A percentile compares a stretch with the other conserved stretches of the same genome.
Conservation (phyloP, 2,329 filamentous ascomycete species). For the Ophiostoma himal-ulmi region DNA sequence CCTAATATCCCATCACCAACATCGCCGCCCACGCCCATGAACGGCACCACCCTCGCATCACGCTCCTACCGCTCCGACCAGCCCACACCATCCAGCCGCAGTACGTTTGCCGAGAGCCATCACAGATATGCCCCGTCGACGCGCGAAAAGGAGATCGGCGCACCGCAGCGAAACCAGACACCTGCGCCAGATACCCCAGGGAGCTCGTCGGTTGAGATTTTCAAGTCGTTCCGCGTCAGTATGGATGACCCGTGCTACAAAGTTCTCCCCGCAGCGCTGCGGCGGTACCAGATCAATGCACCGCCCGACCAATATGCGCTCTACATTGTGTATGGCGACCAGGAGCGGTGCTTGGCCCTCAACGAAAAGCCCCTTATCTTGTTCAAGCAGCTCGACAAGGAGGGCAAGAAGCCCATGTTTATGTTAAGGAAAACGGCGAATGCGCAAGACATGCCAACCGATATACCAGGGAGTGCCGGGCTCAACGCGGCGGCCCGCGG, state of each 20-base stretch:
- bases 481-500: constrained; percentile 43
- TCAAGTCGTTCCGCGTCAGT: constrained; percentile 96
- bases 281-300: constrained; percentile 97
- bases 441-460: constrained; percentile 41
- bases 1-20: constrained; percentile 66
- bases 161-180: constrained; percentile 55
- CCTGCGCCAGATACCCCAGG: constrained; percentile 57
- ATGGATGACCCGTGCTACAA: constrained; percentile 98
- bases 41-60: constrained; percentile 50
- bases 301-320: constrained; percentile 96
- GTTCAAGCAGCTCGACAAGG: constrained; percentile 95
- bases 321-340: constrained; percentile 98
- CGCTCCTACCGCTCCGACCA: constrained; percentile 56
- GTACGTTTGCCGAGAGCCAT: constrained; percentile 51
- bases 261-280: constrained; percentile 87
- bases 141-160: constrained; percentile 36
- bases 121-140: constrained; percentile 35
- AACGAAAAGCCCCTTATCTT: constrained; percentile 92
- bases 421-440: constrained; percentile 74
- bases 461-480: constrained; percentile 50
- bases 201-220: constrained; percentile 77
- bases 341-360: constrained; percentile 85
- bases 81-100: constrained; percentile 49
- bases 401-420: constrained; percentile 98
- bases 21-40: constrained; percentile 53